Evolutionary conservation across 2,329 filamentous ascomycete genomes (phyloP), one percentile per base, ranked within the genome.

Genomic region (Sporothrix pseudoabietina): DNA sequence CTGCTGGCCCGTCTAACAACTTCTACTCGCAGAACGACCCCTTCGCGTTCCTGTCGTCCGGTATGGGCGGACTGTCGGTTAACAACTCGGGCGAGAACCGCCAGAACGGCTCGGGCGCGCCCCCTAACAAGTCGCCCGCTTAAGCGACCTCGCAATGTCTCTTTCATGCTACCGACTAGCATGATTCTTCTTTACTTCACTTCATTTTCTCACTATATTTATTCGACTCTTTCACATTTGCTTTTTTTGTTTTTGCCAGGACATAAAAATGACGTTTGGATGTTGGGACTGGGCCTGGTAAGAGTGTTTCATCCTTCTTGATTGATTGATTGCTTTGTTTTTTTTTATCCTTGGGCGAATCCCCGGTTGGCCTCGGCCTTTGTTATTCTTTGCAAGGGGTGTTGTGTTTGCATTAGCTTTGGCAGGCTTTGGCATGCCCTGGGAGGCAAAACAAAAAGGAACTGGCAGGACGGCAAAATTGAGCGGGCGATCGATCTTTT

Each of bases 31-130:
- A 90, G 77, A 85, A 84, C 72, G 90, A 92, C 77, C 92, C 94
- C 78, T 92, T 95, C 81, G 90, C 91, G 19, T 95, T 95, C 84
- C 86, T 96, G 70, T 92, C 90, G 41, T 87, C 88, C 41, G 91
- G 91, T 59, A 92, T 96, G 74, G 88, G 90, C 72, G 88, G 89
- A 69, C 86, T 96, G 71, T 90, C 90, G 52, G 92, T 96, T 77
- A 89, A 90, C 79, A 90, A 88, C 76, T 4, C 85, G 83, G 72
- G 71, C 35, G 89, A 91, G 76, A 84, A 85, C 75, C 88, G 89
- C 72, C 89, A 90, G 82, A 91, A 91, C 77, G 89, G 89, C 74
- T 84, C 85, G 22, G 83, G 84, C 72, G 86, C 85, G 72, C 86
- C 87, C 69, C 84, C 84, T 44, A 89, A 81, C 85, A 89, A 89